Evolutionary conservation across 192 early-diverging fungal species (phyloP).

Genomic region (Mortierella claussenii): DNA sequence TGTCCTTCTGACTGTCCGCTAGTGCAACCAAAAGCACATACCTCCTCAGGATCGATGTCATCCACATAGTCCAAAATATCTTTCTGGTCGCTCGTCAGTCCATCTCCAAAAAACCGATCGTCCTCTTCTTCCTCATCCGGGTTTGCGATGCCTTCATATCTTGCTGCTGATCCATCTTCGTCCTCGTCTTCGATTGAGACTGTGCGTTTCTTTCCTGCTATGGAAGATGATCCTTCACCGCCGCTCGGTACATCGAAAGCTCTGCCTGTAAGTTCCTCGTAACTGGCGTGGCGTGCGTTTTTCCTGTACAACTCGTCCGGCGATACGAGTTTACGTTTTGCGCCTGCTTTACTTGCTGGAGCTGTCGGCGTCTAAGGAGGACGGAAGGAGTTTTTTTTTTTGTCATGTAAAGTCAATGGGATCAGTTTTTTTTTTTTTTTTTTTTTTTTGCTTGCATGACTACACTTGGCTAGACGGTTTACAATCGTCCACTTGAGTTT

Average conservation of each 20-base stretch:
- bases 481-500: no score
- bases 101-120: constrained; percentile 86
- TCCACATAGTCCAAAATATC: constrained; percentile 87
- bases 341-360: constrained; percentile 39
- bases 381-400: neutral
- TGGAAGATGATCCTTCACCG: constrained; percentile 23
- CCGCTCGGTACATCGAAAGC: constrained; percentile 25
- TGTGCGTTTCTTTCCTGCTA: constrained; percentile 24
- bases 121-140: constrained; percentile 78
- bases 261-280: constrained; percentile 50
- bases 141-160: constrained; percentile 29
- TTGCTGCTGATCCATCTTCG: neutral
- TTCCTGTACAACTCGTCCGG: constrained; percentile 48
- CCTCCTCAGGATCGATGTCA: constrained; percentile 79
- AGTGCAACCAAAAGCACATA: no score
- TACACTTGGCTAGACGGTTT: no score
- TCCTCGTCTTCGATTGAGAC: constrained; percentile 36
- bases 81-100: constrained; percentile 81
- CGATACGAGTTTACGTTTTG: constrained; percentile 39
- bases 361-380: constrained; percentile 37
- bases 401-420: neutral
- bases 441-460: neutral
- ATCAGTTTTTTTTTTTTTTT: constrained; percentile 3
- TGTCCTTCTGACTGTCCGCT: no score
- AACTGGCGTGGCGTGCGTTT: constrained; percentile 42